These are phyloP conservation scores for Xylariales sp. DNA, from an alignment of 2,329 filamentous ascomycete species.

Conservation along the genomic window DNA sequence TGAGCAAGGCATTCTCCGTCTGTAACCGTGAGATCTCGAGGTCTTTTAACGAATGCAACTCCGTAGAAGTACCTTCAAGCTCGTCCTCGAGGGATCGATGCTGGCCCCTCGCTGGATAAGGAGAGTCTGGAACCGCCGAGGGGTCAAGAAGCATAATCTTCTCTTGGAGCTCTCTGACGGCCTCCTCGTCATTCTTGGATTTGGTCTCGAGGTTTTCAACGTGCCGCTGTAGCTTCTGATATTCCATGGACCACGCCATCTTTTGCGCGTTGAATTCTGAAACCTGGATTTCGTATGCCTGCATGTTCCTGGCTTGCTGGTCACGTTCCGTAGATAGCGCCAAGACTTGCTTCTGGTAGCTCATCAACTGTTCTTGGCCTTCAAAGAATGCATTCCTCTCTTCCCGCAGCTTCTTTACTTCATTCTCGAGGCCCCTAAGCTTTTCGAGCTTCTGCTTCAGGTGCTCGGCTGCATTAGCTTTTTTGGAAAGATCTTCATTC, in stretches of 20 bases:
- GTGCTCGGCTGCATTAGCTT: constrained; percentile 59
- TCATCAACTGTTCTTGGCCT: constrained; percentile 19
- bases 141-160: constrained; percentile 38
- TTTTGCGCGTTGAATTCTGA: constrained; percentile 39
- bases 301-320: constrained; percentile 26
- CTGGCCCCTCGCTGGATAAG: constrained; percentile 29
- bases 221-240: constrained; percentile 22
- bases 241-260: constrained; percentile 30
- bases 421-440: constrained; percentile 49
- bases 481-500: constrained; percentile 55
- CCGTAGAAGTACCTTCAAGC: constrained; percentile 44
- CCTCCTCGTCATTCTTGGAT: constrained; percentile 45
- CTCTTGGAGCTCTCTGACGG: constrained; percentile 57
- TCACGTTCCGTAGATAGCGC: constrained; percentile 27
- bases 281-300: constrained; percentile 30
- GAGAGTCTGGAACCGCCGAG: constrained; percentile 15
- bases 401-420: constrained; percentile 51
- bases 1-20: constrained; percentile 57
- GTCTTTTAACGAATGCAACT: constrained; percentile 34
- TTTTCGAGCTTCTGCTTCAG: constrained; percentile 60
- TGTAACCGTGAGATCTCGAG: constrained; percentile 55
- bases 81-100: constrained; percentile 50
- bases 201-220: constrained; percentile 33
- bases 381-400: constrained; percentile 46
- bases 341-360: constrained; percentile 28